A percentile compares a stretch with the other conserved stretches of the same genome.
These are phyloP conservation scores for Globisporangium parvum DNA, from an alignment of 352 stramenopile genomes.

Conservation along the genomic window DNA sequence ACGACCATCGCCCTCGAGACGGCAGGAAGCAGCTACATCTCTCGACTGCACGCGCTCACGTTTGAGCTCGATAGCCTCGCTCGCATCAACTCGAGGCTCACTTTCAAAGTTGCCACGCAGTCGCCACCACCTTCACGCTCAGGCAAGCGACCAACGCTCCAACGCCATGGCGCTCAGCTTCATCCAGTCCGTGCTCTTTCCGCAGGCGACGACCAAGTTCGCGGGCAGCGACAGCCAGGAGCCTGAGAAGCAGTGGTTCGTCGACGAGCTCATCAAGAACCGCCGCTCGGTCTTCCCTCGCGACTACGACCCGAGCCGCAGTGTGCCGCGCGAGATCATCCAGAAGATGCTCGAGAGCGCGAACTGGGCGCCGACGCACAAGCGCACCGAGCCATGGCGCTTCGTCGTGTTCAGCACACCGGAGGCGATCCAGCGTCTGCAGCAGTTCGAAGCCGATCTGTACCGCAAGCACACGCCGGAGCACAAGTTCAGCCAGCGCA, in stretches of 20 bases:
- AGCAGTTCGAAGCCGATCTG: conserved; percentile 55
- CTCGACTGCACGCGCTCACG: too few relatives aligned
- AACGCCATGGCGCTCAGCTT: conserved; percentile 11
- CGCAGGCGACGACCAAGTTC: conserved; percentile 9
- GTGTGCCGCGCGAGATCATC: conserved; percentile 49
- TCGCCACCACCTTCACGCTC: neutral
- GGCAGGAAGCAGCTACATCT: too few relatives aligned
- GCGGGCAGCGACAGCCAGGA: neutral
- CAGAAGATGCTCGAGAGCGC: conserved; percentile 73
- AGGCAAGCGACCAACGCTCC: too few relatives aligned
- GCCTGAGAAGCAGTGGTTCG: conserved; percentile 40
- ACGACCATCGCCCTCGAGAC: too few relatives aligned
- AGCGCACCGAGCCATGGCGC: conserved; percentile 76
- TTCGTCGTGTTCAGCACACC: conserved; percentile 68
- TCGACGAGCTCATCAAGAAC: conserved; percentile 70
- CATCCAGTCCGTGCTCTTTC: conserved; percentile 8
- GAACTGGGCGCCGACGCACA: conserved; percentile 83
- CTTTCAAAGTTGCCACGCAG: neutral
- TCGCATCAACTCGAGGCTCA: neutral
- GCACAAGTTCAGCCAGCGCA: conserved; percentile 70
- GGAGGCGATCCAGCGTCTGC: conserved; percentile 49
- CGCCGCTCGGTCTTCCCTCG: conserved; percentile 74
- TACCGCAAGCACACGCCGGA: conserved; percentile 62
- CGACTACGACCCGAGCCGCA: conserved; percentile 51
- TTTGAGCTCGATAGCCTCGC: too few relatives aligned